These are phyloP conservation scores for Macrolepiota albuminosa DNA, from an alignment of 768 basidiomycete genomes.

Conservation along the genomic window DNA sequence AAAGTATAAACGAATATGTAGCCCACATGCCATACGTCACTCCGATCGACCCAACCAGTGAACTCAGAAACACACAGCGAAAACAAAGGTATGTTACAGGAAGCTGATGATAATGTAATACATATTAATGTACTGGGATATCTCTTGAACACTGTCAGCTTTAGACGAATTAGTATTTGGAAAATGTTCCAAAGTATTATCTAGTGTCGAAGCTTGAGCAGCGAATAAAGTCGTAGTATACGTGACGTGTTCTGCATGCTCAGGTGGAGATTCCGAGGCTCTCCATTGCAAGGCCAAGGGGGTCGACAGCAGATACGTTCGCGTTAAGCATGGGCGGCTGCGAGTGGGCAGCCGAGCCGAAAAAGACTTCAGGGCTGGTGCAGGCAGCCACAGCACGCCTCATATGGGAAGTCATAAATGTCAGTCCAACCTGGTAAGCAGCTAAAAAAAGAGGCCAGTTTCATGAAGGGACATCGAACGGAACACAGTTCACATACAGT, in stretches of 20 bases:
- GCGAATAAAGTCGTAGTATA: conserved; percentile 1
- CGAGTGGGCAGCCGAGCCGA: conserved; percentile 44
- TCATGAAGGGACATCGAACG: conserved; percentile 1
- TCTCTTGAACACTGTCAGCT: conserved; percentile 6
- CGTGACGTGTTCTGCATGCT: background rate
- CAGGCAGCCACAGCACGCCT: conserved; percentile 93
- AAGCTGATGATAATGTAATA: conserved; percentile 5
- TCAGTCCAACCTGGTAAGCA: conserved; percentile 94
- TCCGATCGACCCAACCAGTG: background rate
- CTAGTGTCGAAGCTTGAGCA: background rate
- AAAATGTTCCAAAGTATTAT: background rate
- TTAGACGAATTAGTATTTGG: background rate
- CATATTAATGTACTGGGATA: conserved; percentile 4
- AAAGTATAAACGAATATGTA: background rate
- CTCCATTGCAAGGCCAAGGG: conserved; percentile 64
- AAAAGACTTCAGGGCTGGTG: conserved; percentile 90
- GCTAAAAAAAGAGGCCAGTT: conserved; percentile 38
- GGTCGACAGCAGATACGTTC: conserved; percentile 41
- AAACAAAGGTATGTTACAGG: conserved; percentile 3
- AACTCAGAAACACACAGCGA: background rate
- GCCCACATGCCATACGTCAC: background rate
- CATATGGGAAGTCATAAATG: conserved; percentile 92
- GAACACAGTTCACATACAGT: conserved; percentile 48
- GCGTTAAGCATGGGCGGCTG: conserved; percentile 32
- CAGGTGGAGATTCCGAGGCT: conserved; percentile 28